These are phyloP conservation scores for Fusarium newnesense DNA, from an alignment of 2,329 filamentous ascomycete species.

Conservation along the genomic window DNA sequence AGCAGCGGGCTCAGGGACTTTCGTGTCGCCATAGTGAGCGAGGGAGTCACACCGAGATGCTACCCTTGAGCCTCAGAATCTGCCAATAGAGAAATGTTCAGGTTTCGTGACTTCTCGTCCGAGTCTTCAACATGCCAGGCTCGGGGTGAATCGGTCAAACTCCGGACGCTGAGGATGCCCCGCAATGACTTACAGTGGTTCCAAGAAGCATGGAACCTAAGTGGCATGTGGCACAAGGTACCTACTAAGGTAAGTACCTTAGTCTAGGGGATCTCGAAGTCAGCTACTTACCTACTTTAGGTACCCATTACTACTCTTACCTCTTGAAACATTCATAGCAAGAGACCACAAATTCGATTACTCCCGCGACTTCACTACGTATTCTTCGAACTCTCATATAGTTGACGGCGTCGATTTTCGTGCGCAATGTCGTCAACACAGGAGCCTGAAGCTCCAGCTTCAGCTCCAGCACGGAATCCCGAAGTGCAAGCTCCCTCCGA, in stretches of 20 bases:
- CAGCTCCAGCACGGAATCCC: slow-evolving; percentile 47
- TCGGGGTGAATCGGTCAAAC: slow-evolving; percentile 46
- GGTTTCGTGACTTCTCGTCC: not conserved
- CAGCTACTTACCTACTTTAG: not conserved
- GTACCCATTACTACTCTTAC: slow-evolving; percentile 19
- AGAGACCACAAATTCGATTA: slow-evolving; percentile 21
- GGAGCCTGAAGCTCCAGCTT: slow-evolving; percentile 49
- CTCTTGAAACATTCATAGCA: slow-evolving; percentile 19
- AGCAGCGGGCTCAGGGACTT: slow-evolving; percentile 29
- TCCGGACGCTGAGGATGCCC: slow-evolving; percentile 25
- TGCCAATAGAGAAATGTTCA: not conserved
- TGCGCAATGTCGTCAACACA: slow-evolving; percentile 51
- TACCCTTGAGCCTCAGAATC: not conserved
- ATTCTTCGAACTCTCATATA: slow-evolving; percentile 14
- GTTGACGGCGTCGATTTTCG: slow-evolving; percentile 33
- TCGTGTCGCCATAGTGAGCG: slow-evolving; percentile 29
- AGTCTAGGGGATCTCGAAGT: slow-evolving; percentile 34
- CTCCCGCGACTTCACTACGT: slow-evolving; percentile 11
- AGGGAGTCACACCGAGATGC: not conserved
- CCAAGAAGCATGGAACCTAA: slow-evolving; percentile 17
- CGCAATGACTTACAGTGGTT: slow-evolving; percentile 30
- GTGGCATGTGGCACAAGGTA: slow-evolving; percentile 39
- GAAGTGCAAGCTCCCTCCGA: slow-evolving; percentile 49
- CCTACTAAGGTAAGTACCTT: not conserved
- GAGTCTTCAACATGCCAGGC: not conserved